Base-by-base conservation (phyloP, 148 eudicot genomes). In the Persicaria maculosa region DNA sequence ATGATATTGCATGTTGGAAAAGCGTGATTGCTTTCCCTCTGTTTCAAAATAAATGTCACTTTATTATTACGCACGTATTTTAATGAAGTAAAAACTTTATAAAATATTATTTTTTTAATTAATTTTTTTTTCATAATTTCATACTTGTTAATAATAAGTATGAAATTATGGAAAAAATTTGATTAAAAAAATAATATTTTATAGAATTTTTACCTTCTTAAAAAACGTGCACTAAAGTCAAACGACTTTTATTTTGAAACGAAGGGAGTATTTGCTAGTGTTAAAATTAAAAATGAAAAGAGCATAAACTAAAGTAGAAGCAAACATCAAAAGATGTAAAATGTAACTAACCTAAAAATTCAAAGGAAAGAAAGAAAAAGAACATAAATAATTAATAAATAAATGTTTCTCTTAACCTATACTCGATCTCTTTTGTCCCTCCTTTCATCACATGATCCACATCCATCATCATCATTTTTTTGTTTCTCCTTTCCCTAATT, bases 251-350 rank as follows among this genome's bases (percentile, higher is more conserved):
- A n/a, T n/a, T n/a, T n/a, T n/a, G n/a, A n/a, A n/a, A 64, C 31
- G 69, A 45, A 7, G 36, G 44, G 0, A 40, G 31, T 25, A 25
- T 31, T 31, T 52, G 12, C 57, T 9, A 31, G 36, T 31, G 36
- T 31, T 31, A 31, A 31, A 31, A 31, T 31, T 31, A 31, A 31
- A 31, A 65, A 43, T n/a, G n/a, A 64, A 64, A 65, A 43, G 70
- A 65, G 47, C 17, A 65, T 65, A 65, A 65, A 65, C 70, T 40
- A 65, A 65, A 65, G 70, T 40, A 3, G 70, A 65, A 65, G 70
- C 70, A 65, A 65, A 11, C 46, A 12, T 65, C 46, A 68, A 73
- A 78, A 36, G 64, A 47, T 71, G 75, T 72, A 78, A 36, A 59
- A 53, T 71, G 75, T 72, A 72, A 78, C 72, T 7, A 17, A 36